Conservation (phyloP, 345 rosid species). For the Jatropha curcas region DNA sequence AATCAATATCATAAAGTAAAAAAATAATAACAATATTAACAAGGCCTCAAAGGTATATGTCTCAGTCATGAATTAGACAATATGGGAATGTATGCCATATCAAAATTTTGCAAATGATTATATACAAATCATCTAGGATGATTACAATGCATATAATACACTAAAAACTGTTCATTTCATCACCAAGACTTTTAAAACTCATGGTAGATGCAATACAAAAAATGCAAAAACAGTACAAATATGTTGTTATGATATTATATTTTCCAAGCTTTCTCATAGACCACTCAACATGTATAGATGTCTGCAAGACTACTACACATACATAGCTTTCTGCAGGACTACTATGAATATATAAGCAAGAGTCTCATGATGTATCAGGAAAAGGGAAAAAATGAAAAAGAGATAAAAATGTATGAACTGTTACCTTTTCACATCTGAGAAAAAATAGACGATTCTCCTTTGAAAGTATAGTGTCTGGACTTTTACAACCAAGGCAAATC, state of each 20-base stretch:
- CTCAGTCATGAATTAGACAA: too few relatives aligned
- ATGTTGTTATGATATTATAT: neutral
- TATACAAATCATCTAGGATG: too few relatives aligned
- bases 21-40: too few relatives aligned
- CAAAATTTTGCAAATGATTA: too few relatives aligned
- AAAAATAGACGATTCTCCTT: conserved; percentile 42
- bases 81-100: too few relatives aligned
- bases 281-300: neutral
- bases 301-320: neutral
- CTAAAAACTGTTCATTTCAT: too few relatives aligned
- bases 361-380: neutral
- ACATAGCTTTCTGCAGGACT: neutral
- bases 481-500: conserved; percentile 40
- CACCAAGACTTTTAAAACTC: neutral
- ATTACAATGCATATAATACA: too few relatives aligned
- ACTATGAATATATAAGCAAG: neutral
- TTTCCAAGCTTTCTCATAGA: neutral
- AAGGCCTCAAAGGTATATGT: too few relatives aligned
- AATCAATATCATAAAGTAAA: too few relatives aligned
- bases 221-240: neutral
- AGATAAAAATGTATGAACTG: neutral
- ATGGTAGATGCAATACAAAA: neutral
- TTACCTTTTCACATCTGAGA: conserved; percentile 40
- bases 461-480: conserved; percentile 40
- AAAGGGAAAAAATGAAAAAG: neutral